Conservation (phyloP, 2,329 filamentous ascomycete species). For the Iodosphaeria phyllophila region DNA sequence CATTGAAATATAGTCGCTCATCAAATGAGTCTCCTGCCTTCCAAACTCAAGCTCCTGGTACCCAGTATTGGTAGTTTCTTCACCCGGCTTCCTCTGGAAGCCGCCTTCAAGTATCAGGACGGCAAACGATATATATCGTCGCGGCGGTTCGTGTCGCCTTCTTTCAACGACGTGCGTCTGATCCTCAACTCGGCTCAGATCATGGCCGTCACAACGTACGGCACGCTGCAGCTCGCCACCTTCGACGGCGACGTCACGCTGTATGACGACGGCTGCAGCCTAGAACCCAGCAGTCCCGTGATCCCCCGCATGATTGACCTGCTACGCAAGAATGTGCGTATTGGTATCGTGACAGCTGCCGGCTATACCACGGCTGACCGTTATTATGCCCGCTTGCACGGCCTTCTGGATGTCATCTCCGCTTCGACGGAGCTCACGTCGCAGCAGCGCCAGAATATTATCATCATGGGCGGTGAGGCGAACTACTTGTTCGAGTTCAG, state of each 20-base stretch:
- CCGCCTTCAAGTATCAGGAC: conserved; percentile 86
- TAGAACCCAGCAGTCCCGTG: conserved; percentile 59
- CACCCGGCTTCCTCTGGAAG: conserved; percentile 68
- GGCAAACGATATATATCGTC: conserved; percentile 70
- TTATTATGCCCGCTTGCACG: conserved; percentile 76
- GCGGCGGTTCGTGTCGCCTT: conserved; percentile 81
- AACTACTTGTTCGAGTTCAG: conserved; percentile 86
- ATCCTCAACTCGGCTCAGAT: conserved; percentile 90
- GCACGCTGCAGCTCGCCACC: conserved; percentile 67
- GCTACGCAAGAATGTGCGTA: conserved; percentile 57
- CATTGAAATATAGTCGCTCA: conserved; percentile 19
- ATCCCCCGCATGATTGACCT: conserved; percentile 52
- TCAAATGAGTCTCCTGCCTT: conserved; percentile 51
- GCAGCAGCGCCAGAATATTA: conserved; percentile 55
- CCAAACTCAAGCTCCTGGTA: conserved; percentile 82
- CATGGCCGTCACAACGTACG: conserved; percentile 65
- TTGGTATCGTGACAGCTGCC: conserved; percentile 92
- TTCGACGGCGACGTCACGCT: conserved; percentile 97
- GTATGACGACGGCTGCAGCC: conserved; percentile 73
- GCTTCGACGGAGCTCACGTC: conserved; percentile 37
- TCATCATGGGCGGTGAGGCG: conserved; percentile 89
- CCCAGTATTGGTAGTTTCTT: conserved; percentile 89
- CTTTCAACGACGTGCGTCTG: conserved; percentile 89
- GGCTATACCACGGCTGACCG: conserved; percentile 77
- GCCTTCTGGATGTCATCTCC: conserved; percentile 65